A percentile compares a stretch with the other conserved stretches of the same genome.
phyloP scores from a whole-genome alignment of 2,329 filamentous ascomycete species.

The Fonsecaea monophora region DNA sequence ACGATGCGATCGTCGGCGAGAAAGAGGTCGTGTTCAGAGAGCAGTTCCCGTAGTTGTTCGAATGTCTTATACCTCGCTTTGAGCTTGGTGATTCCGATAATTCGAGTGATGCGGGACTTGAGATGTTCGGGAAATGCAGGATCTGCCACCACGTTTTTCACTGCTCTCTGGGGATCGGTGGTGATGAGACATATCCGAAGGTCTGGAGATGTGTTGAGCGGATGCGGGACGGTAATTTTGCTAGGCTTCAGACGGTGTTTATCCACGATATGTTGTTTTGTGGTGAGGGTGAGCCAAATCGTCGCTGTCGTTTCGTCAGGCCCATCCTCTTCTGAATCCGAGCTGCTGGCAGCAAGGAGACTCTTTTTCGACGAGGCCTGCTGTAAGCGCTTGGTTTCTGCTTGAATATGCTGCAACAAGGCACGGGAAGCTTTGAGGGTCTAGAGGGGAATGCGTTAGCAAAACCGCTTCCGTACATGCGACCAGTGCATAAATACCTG shows the following conservation, averaged over 20 bases:
- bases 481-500: conserved; percentile 48
- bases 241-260: conserved; percentile 80
- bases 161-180: conserved; percentile 79
- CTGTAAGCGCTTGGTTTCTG: conserved; percentile 56
- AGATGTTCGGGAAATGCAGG: conserved; percentile 73
- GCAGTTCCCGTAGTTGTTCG: conserved; percentile 83
- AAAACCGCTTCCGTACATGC: neutral
- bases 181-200: conserved; percentile 84
- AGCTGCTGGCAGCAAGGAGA: conserved; percentile 57
- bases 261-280: conserved; percentile 73
- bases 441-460: conserved; percentile 44
- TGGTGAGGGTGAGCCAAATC: conserved; percentile 68
- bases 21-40: conserved; percentile 88
- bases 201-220: conserved; percentile 70
- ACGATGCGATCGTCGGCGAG: conserved; percentile 87
- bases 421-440: conserved; percentile 66
- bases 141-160: conserved; percentile 85
- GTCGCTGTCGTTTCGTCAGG: conserved; percentile 58
- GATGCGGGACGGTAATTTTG: conserved; percentile 80
- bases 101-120: conserved; percentile 71
- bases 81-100: conserved; percentile 84
- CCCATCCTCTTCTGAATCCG: conserved; percentile 55
- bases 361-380: conserved; percentile 60
- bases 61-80: conserved; percentile 89
- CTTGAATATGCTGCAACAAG: conserved; percentile 64